A percentile compares a stretch with the other conserved stretches of the same genome.
These are phyloP conservation scores for Urostyla sp. DNA, from an alignment of 73 alveolate genomes.

Conservation along the genomic window DNA sequence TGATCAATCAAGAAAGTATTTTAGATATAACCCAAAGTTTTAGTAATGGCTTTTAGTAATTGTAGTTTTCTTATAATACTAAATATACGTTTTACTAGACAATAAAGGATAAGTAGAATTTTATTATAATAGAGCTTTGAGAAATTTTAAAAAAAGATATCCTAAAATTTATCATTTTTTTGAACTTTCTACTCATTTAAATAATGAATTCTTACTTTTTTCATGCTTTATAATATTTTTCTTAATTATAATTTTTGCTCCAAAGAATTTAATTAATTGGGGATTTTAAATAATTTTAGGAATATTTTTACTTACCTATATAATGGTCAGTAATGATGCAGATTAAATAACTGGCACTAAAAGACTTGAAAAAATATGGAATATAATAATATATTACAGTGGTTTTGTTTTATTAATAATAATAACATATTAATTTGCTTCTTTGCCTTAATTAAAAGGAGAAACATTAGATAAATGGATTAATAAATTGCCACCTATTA, in stretches of 20 bases:
- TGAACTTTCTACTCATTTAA: slow-evolving; percentile 24
- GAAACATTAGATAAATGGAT: slow-evolving; percentile 6
- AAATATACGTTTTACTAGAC: slow-evolving; percentile 8
- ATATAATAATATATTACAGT: slow-evolving; percentile 25
- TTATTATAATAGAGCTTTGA: slow-evolving; percentile 6
- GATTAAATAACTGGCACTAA: slow-evolving; percentile 24
- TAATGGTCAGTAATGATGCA: slow-evolving; percentile 44
- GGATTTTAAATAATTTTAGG: slow-evolving; percentile 49
- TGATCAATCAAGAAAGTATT: slow-evolving; percentile 25
- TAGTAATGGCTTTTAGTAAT: slow-evolving; percentile 33
- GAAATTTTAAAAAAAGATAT: slow-evolving; percentile 31
- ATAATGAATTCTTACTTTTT: slow-evolving; percentile 37
- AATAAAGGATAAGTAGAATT: slow-evolving; percentile 14
- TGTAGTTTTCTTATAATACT: slow-evolving; percentile 19
- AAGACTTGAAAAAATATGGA: slow-evolving; percentile 46
- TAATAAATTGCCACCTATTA: slow-evolving; percentile 23
- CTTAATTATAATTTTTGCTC: slow-evolving; percentile 35
- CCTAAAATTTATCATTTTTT: slow-evolving; percentile 42
- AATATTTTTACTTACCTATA: slow-evolving; percentile 43
- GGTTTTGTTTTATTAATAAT: neutral
- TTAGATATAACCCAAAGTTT: slow-evolving; percentile 32
- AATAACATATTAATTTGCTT: slow-evolving; percentile 51
- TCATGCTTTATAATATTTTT: slow-evolving; percentile 43
- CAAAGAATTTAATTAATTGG: slow-evolving; percentile 50
- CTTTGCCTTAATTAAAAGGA: slow-evolving; percentile 30